Evolutionary conservation across 139 green algal genomes (phyloP).

Genomic region (Yamagishiella unicocca): DNA sequence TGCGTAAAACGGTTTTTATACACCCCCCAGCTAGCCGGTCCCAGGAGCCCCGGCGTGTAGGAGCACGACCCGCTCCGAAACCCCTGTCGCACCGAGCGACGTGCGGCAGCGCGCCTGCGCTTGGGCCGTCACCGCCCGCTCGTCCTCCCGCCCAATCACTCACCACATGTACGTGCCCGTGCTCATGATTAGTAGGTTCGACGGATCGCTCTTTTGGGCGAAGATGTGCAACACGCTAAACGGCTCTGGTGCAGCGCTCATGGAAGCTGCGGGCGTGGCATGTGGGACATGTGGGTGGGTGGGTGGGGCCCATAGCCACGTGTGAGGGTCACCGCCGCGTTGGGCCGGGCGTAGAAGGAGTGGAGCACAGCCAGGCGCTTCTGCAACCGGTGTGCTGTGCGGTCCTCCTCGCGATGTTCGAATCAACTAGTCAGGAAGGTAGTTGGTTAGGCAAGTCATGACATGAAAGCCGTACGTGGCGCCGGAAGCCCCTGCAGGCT

Average conservation of each 20-base stretch:
- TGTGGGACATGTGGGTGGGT: background rate
- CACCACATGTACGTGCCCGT: constrained; percentile 57
- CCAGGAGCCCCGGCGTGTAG: background rate
- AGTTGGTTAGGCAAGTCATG: too few species aligned
- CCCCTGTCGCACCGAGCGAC: background rate
- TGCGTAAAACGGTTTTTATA: too few species aligned
- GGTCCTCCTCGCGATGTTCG: too few species aligned
- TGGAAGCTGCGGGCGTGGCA: constrained; percentile 1
- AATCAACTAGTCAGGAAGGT: too few species aligned
- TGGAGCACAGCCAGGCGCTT: background rate
- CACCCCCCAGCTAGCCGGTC: background rate
- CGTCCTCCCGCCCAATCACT: background rate
- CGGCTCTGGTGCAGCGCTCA: constrained; percentile 23
- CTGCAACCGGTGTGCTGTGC: too few species aligned
- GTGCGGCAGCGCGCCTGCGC: background rate
- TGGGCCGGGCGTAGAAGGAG: background rate
- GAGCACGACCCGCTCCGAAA: background rate
- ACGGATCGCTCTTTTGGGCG: constrained; percentile 41
- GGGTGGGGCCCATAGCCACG: too few species aligned
- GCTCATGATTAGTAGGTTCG: constrained; percentile 53
- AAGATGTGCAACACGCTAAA: constrained; percentile 49
- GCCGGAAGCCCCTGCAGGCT: too few species aligned
- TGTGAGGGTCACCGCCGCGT: too few species aligned
- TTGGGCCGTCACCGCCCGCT: background rate
- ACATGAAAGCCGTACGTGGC: too few species aligned